Percentiles rank a stretch among this genome's conserved stretches.
These are phyloP conservation scores for Herpetospermum pedunculosum DNA, from an alignment of 306 rosid genomes.

Conservation along the genomic window DNA sequence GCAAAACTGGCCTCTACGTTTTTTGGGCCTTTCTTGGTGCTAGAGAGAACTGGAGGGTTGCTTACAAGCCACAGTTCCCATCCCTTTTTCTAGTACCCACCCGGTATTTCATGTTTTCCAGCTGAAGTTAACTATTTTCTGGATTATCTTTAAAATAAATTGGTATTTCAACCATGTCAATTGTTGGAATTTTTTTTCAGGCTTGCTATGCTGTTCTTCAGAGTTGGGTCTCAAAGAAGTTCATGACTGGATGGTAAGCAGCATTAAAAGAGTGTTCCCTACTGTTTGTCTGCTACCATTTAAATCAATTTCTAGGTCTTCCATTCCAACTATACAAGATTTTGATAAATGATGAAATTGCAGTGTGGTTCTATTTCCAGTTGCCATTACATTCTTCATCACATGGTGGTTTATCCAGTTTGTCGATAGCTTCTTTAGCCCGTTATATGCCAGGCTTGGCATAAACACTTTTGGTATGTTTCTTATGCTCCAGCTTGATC, in stretches of 20 bases:
- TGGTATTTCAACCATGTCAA: neutral
- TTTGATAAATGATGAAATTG: constrained; percentile 10
- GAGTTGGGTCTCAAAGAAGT: constrained; percentile 43
- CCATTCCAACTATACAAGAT: neutral
- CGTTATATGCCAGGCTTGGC: constrained; percentile 35
- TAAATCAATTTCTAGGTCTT: neutral
- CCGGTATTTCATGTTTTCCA: neutral
- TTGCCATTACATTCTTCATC: constrained; percentile 35
- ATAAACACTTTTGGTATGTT: constrained; percentile 31
- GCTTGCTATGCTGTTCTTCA: constrained; percentile 46
- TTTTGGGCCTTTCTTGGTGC: neutral
- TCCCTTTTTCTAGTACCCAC: neutral
- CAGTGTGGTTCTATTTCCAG: constrained; percentile 45
- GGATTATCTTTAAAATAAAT: neutral
- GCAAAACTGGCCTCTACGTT: neutral
- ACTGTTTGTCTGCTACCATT: neutral
- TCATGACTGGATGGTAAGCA: constrained; percentile 44
- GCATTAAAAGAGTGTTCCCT: neutral
- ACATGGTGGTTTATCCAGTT: constrained; percentile 44
- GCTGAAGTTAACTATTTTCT: neutral
- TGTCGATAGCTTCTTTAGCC: constrained; percentile 38
- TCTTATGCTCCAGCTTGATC: neutral
- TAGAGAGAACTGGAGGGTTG: neutral
- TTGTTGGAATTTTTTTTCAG: constrained; percentile 18
- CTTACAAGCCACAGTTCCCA: neutral